Evolutionary conservation across 2,329 filamentous ascomycete genomes (phyloP), one percentile per base, ranked within the genome.

Genomic region (Laburnicola sp.): DNA sequence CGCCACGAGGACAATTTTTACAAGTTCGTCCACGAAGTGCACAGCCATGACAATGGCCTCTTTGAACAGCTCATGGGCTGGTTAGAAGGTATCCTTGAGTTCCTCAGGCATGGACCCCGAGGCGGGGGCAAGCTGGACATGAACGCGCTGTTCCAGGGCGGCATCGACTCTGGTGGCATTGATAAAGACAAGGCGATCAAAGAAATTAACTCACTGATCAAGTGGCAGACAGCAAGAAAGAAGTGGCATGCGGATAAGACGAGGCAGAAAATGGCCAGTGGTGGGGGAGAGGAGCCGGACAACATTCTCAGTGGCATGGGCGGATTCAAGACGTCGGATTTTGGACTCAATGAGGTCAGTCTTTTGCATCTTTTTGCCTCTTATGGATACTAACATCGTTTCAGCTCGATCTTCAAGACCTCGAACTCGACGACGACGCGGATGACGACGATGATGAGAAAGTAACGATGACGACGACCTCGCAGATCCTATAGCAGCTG

Each of bases 191-290:
- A 84, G 57, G 89, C 88, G 0, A 84, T 92, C 6, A 76, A 76
- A 2, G 94, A 99, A 75, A 92, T 97, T 66, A 85, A 97, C 66
- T 78, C 82, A 27, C 79, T 99, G 43, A 94, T 99, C 62, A 81
- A 86, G 41, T 99, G 94, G 94, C 94, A 99, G 73, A 90, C 92
- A 69, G 89, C 90, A 36, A 82, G 94, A 48, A 97, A 99, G 81
- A 93, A 93, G 76, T 99, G 94, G 94, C 94, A 99, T 71, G 86
- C 93, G 54, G 91, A 96, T 75, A 99, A 99, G 80, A 99, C 94
- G 6, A 80, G 92, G 47, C 94, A 97, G 77, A 99, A 99, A 81
- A 97, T 99, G 94, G 94, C 94, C 0, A 91, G 91, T 2, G 91
- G 93, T 65, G 86, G 85, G 2, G 79, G 70, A 5, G 79, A 79